Percentiles rank a stretch among this genome's conserved stretches.
phyloP scores from a whole-genome alignment of 2,329 filamentous ascomycete species.

The Simplicillium sp. region DNA sequence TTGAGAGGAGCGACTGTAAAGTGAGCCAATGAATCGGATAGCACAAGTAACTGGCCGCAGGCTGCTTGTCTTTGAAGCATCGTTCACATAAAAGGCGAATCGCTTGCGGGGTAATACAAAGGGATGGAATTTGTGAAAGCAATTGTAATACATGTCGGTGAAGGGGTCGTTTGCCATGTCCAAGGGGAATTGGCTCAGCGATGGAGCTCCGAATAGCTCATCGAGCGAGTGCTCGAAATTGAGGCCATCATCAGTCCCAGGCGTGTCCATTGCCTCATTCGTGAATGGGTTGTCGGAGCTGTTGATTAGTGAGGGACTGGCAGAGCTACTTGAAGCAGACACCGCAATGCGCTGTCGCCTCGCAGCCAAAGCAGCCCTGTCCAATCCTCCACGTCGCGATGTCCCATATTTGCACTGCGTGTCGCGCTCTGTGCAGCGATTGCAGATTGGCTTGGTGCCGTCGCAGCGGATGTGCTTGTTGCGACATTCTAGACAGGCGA shows the following conservation, averaged over 20 bases:
- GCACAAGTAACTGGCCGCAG: not conserved
- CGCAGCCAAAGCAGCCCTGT: not conserved
- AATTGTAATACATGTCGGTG: not conserved
- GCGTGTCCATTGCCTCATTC: not conserved
- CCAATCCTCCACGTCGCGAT: not conserved
- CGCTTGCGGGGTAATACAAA: not conserved
- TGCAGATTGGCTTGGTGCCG: not conserved
- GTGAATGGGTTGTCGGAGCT: not conserved
- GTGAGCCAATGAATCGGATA: not conserved
- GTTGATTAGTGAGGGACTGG: not conserved
- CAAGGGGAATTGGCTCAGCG: too few relatives aligned
- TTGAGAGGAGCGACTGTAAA: not conserved
- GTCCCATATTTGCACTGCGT: not conserved
- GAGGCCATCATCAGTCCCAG: not conserved
- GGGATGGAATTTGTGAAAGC: conserved; percentile 1
- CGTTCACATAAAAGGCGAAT: not conserved
- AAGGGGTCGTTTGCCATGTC: not conserved
- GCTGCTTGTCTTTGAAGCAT: not conserved
- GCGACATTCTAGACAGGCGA: not conserved
- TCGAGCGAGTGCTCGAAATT: too few relatives aligned
- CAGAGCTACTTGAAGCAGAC: not conserved
- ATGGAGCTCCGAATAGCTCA: not conserved
- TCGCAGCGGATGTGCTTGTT: conserved; percentile 1
- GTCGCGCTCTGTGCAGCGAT: not conserved
- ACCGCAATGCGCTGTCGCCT: not conserved